A percentile compares a stretch with the other conserved stretches of the same genome.
Conservation (phyloP, 352 stramenopile genomes). For the Phytophthora hibernalis region DNA sequence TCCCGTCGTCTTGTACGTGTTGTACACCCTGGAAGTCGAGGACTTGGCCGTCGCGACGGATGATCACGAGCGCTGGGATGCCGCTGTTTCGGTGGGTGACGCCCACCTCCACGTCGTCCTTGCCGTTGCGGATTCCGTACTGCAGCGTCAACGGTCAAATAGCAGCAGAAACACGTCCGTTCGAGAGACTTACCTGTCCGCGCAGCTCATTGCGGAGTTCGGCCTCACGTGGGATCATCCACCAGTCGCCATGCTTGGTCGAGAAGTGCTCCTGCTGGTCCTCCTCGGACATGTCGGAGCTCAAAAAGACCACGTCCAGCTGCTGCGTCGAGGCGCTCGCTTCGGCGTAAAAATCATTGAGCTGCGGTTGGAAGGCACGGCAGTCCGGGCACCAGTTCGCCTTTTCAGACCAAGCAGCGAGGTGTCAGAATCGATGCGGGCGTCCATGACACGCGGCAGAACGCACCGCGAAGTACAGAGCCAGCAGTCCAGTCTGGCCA, state of each 20-base stretch:
- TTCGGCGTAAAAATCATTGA: slow-evolving; percentile 73
- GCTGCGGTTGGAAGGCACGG: slow-evolving; percentile 69
- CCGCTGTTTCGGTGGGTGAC: slow-evolving; percentile 67
- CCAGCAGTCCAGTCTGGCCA: slow-evolving; percentile 44
- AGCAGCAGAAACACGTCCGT: slow-evolving; percentile 17
- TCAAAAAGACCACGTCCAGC: slow-evolving; percentile 78
- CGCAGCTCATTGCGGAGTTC: slow-evolving; percentile 70
- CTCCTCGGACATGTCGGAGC: slow-evolving; percentile 63
- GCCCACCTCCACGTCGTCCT: slow-evolving; percentile 64
- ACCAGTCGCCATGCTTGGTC: slow-evolving; percentile 77
- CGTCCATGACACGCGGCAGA: background rate
- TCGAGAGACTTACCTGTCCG: slow-evolving; percentile 55
- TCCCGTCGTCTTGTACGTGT: slow-evolving; percentile 58
- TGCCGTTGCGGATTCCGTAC: slow-evolving; percentile 76
- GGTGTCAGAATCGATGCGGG: background rate
- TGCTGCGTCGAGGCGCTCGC: slow-evolving; percentile 51
- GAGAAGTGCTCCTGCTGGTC: slow-evolving; percentile 65
- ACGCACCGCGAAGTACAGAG: slow-evolving; percentile 79
- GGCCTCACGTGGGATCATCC: slow-evolving; percentile 64
- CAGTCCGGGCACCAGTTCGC: slow-evolving; percentile 85
- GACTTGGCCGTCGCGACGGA: slow-evolving; percentile 56
- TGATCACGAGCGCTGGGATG: slow-evolving; percentile 74
- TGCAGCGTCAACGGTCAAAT: slow-evolving; percentile 7
- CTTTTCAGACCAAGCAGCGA: slow-evolving; percentile 41
- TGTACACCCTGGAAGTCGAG: slow-evolving; percentile 65